Evolutionary conservation across 2,329 filamentous ascomycete genomes (phyloP).

Genomic region (Diaporthe australafricana): DNA sequence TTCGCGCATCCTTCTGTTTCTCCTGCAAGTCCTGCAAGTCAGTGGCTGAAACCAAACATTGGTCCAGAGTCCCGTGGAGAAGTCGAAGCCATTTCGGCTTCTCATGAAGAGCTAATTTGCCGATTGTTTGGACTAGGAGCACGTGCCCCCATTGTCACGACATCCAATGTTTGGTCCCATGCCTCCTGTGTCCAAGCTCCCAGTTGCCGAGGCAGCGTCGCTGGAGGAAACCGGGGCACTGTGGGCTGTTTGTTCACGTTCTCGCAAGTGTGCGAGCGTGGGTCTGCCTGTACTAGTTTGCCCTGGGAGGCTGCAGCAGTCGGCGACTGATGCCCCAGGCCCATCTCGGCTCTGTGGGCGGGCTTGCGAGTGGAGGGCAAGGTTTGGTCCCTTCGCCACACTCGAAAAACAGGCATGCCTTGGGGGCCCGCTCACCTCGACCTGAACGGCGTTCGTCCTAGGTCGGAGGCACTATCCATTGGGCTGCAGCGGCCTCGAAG

Average conservation of each 20-base stretch:
- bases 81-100: constrained; percentile 4
- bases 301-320: not conserved
- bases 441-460: constrained; percentile 28
- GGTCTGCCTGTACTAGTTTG: constrained; percentile 9
- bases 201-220: constrained; percentile 11
- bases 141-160: constrained; percentile 24
- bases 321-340: not conserved
- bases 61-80: not conserved
- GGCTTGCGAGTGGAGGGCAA: not conserved
- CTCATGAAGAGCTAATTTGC: constrained; percentile 19
- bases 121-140: constrained; percentile 22
- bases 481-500: constrained; percentile 3
- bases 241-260: constrained; percentile 3
- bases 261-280: constrained; percentile 9
- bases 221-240: not conserved
- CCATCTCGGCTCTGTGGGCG: not conserved
- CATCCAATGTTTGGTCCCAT: constrained; percentile 30
- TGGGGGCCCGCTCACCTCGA: not conserved
- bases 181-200: constrained; percentile 20
- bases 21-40: constrained; percentile 25
- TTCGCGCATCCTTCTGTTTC: constrained; percentile 25
- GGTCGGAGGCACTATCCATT: constrained; percentile 14
- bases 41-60: constrained; percentile 32
- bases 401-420: not conserved
- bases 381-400: constrained; percentile 11